A percentile compares a stretch with the other conserved stretches of the same genome.
These are phyloP conservation scores for Penicillium crustosum DNA, from an alignment of 2,329 filamentous ascomycete species.

Conservation along the genomic window DNA sequence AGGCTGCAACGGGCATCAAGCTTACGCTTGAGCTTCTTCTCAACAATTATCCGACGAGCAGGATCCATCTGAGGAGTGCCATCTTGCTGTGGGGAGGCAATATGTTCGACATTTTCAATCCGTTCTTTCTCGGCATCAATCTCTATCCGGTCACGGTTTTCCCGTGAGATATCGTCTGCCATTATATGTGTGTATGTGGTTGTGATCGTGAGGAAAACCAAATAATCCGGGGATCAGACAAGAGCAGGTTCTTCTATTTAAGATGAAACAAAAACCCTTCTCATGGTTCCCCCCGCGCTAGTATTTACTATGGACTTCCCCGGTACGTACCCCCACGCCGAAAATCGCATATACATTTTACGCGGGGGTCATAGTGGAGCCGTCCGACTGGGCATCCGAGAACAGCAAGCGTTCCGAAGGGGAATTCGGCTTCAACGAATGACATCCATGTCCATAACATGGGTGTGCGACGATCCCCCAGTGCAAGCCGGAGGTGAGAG, in stretches of 20 bases:
- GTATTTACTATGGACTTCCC: constrained; percentile 3
- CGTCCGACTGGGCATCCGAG: constrained; percentile 1
- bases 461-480: neutral
- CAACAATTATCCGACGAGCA: constrained; percentile 22
- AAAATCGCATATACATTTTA: neutral
- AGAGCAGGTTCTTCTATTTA: constrained; percentile 2
- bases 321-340: constrained; percentile 13
- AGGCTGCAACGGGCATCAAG: constrained; percentile 30
- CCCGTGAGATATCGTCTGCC: constrained; percentile 24
- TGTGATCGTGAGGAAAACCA: neutral
- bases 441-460: neutral
- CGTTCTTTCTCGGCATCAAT: constrained; percentile 21
- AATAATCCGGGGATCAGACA: neutral
- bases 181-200: constrained; percentile 13
- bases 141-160: constrained; percentile 11
- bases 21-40: constrained; percentile 30
- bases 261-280: neutral
- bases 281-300: constrained; percentile 9
- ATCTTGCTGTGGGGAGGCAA: constrained; percentile 10
- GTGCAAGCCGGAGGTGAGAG: neutral
- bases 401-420: neutral
- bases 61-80: constrained; percentile 22
- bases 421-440: neutral
- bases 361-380: constrained; percentile 9
- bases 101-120: constrained; percentile 22